A percentile compares a stretch with the other conserved stretches of the same genome.
Conservation (phyloP, 1,139 yeast species). For the Zygoascus hellenicus region DNA sequence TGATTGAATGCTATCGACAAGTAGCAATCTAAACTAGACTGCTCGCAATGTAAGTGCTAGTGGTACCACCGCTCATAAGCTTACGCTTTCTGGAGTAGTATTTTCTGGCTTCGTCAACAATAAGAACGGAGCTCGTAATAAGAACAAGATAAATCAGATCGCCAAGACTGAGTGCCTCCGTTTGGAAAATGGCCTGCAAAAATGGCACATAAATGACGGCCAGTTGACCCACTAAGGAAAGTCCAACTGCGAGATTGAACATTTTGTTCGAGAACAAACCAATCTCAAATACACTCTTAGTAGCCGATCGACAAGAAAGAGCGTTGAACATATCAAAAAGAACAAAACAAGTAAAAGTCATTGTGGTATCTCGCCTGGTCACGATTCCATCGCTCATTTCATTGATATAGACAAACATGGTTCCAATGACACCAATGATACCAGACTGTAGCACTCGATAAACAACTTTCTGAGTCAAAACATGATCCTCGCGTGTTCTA, state of each 20-base stretch:
- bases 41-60: too few relatives aligned
- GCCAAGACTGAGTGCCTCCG: slow-evolving; percentile 70
- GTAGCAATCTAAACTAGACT: not conserved
- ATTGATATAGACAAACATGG: slow-evolving; percentile 72
- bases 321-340: slow-evolving; percentile 96
- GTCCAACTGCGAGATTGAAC: slow-evolving; percentile 91
- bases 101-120: slow-evolving; percentile 81
- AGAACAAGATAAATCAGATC: slow-evolving; percentile 60
- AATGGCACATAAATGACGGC: slow-evolving; percentile 92
- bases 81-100: slow-evolving; percentile 27
- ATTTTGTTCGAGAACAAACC: slow-evolving; percentile 72
- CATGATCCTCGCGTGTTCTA: slow-evolving; percentile 75
- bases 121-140: slow-evolving; percentile 73
- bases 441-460: slow-evolving; percentile 74
- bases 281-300: slow-evolving; percentile 72
- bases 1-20: not conserved
- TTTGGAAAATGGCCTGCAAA: slow-evolving; percentile 86
- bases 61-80: slow-evolving; percentile 17
- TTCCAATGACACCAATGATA: slow-evolving; percentile 62
- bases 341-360: slow-evolving; percentile 96
- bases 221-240: slow-evolving; percentile 84
- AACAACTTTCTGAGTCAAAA: slow-evolving; percentile 62
- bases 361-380: slow-evolving; percentile 94
- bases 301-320: slow-evolving; percentile 78
- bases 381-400: slow-evolving; percentile 80